Conservation (phyloP, 1,284 basidiomycete genomes). For the Kwoniella shivajii region DNA sequence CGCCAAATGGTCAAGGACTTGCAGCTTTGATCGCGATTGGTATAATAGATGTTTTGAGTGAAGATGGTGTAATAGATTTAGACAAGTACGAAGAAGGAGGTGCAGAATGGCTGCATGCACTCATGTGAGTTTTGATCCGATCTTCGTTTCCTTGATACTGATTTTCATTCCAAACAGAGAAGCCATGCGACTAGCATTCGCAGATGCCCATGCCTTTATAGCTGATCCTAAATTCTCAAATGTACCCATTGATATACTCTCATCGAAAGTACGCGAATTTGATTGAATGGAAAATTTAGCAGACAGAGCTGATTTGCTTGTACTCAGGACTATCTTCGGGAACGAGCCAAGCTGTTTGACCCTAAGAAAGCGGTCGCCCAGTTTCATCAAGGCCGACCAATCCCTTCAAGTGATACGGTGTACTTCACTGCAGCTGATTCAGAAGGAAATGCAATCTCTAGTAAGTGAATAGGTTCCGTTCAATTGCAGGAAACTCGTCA, state of each 20-base stretch:
- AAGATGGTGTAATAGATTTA: slow-evolving; percentile 21
- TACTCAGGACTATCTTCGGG: slow-evolving; percentile 70
- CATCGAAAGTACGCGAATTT: slow-evolving; percentile 66
- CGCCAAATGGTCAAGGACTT: slow-evolving; percentile 94
- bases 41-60: slow-evolving; percentile 68
- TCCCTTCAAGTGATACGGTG: slow-evolving; percentile 79
- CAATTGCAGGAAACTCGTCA: neutral
- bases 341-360: slow-evolving; percentile 75
- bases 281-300: neutral
- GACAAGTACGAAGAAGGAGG: slow-evolving; percentile 16
- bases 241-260: slow-evolving; percentile 70
- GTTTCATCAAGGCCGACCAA: slow-evolving; percentile 61
- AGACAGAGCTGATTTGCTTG: no score
- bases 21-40: slow-evolving; percentile 87
- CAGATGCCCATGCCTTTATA: slow-evolving; percentile 62
- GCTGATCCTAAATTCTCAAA: slow-evolving; percentile 74
- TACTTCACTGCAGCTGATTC: slow-evolving; percentile 84
- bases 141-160: neutral
- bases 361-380: slow-evolving; percentile 63
- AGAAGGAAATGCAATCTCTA: slow-evolving; percentile 81
- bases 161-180: slow-evolving; percentile 6
- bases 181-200: slow-evolving; percentile 25
- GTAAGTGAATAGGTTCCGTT: slow-evolving; percentile 19
- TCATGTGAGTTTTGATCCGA: slow-evolving; percentile 9
- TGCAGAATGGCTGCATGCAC: slow-evolving; percentile 20